Evolutionary conservation across 2,329 filamentous ascomycete genomes (phyloP).

Genomic region (Remersonia thermophila): DNA sequence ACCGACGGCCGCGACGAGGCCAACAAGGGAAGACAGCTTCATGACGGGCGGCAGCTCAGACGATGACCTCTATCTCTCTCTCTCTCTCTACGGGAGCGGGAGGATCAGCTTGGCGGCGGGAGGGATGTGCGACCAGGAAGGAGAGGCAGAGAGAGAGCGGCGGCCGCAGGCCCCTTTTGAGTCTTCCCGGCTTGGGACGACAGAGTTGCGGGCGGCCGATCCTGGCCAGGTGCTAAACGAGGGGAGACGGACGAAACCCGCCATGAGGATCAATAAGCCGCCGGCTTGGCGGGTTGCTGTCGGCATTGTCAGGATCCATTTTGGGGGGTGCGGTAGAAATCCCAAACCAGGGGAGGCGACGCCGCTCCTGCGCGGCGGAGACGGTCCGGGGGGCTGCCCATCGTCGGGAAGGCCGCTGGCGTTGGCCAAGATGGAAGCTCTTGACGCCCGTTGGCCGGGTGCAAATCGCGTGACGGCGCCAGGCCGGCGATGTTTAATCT

Average conservation of each 20-base stretch:
- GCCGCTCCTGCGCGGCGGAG: slow-evolving; percentile 1
- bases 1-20: slow-evolving; percentile 10
- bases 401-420: slow-evolving; percentile 2
- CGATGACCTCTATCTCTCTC: neutral
- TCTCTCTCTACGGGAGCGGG: neutral
- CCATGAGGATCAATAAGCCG: slow-evolving; percentile 11
- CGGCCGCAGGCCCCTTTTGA: slow-evolving; percentile 3
- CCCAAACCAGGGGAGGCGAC: too few species aligned
- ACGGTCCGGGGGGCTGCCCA: slow-evolving; percentile 6
- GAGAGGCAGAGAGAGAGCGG: neutral
- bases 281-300: slow-evolving; percentile 11
- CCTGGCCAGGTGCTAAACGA: neutral
- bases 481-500: slow-evolving; percentile 13
- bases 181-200: too few species aligned
- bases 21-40: slow-evolving; percentile 13
- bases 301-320: slow-evolving; percentile 6
- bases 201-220: neutral
- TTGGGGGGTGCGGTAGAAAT: neutral
- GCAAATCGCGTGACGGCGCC: slow-evolving; percentile 15
- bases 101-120: too few species aligned
- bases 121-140: neutral
- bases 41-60: slow-evolving; percentile 5
- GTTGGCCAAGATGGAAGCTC: slow-evolving; percentile 7
- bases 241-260: slow-evolving; percentile 7
- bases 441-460: slow-evolving; percentile 11